These are phyloP conservation scores for Cochlearia excelsa DNA, from an alignment of 345 rosid species.

Conservation along the genomic window DNA sequence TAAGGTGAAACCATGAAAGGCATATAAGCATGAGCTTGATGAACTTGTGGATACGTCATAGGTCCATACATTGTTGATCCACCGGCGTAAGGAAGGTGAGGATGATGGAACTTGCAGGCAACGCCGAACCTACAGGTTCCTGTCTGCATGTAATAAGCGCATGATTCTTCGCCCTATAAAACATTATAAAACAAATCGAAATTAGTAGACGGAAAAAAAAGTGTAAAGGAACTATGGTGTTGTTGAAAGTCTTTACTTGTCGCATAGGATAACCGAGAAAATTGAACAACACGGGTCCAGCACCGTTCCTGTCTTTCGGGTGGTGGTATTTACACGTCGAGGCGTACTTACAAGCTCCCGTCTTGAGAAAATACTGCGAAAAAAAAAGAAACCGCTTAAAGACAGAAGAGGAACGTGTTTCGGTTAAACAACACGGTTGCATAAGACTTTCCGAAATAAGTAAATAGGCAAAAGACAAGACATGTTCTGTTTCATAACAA, in stretches of 20 bases:
- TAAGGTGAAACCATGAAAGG: slow-evolving; percentile 60
- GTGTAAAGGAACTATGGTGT: neutral
- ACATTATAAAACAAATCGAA: neutral
- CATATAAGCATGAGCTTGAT: slow-evolving; percentile 49
- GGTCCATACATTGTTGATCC: slow-evolving; percentile 50
- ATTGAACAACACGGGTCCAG: slow-evolving; percentile 70
- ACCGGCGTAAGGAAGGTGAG: slow-evolving; percentile 52
- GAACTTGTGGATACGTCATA: slow-evolving; percentile 44
- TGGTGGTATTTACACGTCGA: slow-evolving; percentile 82
- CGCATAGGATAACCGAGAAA: slow-evolving; percentile 73
- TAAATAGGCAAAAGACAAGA: slow-evolving; percentile 6
- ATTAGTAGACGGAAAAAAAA: neutral
- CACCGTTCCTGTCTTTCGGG: slow-evolving; percentile 85
- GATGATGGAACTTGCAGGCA: slow-evolving; percentile 86
- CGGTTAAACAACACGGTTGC: slow-evolving; percentile 1
- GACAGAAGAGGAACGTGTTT: slow-evolving; percentile 13
- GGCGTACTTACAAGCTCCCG: slow-evolving; percentile 86
- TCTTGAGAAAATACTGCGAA: slow-evolving; percentile 70
- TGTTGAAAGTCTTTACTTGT: slow-evolving; percentile 42
- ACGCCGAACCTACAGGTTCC: slow-evolving; percentile 74
- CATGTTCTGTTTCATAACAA: neutral
- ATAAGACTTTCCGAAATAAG: neutral
- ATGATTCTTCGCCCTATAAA: slow-evolving; percentile 67
- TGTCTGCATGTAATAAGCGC: slow-evolving; percentile 73
- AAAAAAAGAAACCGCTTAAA: neutral